Evolutionary conservation across 345 rosid genomes (phyloP).

Genomic region (Lepidium africanum): DNA sequence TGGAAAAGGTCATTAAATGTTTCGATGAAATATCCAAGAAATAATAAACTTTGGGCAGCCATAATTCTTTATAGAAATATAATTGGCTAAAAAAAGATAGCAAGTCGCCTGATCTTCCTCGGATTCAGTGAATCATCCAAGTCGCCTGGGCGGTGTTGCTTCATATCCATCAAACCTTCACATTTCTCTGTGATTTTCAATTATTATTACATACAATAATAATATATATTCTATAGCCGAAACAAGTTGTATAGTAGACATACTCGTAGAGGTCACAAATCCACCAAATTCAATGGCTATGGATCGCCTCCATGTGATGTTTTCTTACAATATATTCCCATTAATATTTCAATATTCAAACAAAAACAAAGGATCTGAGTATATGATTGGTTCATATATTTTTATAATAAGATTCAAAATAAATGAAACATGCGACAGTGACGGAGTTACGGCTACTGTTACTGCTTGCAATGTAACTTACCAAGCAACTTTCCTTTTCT

Average conservation of each 20-base stretch:
- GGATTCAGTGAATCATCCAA: constrained; percentile 26
- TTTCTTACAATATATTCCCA: not conserved
- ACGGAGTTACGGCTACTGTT: constrained; percentile 11
- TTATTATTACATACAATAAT: not conserved
- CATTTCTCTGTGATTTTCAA: not conserved
- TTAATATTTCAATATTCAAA: not conserved
- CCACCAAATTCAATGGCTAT: constrained; percentile 12
- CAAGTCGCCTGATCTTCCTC: constrained; percentile 11
- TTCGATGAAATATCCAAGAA: not conserved
- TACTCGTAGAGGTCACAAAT: constrained; percentile 19
- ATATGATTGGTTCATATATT: constrained; percentile 2
- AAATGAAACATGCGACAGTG: constrained; percentile 15
- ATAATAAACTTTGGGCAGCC: not conserved
- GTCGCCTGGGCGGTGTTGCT: constrained; percentile 23
- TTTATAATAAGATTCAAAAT: not conserved
- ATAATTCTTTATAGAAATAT: not conserved
- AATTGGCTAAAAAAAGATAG: not conserved
- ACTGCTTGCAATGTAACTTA: not conserved
- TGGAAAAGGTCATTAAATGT: not conserved
- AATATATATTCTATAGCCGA: not conserved
- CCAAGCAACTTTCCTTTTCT: not conserved
- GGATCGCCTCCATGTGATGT: constrained; percentile 20
- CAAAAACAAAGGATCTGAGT: not conserved
- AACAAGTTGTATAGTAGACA: constrained; percentile 22
- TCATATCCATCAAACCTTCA: not conserved